These are phyloP conservation scores for Aspergillus costaricaensis DNA, from an alignment of 2,329 filamentous ascomycete species.

Conservation along the genomic window DNA sequence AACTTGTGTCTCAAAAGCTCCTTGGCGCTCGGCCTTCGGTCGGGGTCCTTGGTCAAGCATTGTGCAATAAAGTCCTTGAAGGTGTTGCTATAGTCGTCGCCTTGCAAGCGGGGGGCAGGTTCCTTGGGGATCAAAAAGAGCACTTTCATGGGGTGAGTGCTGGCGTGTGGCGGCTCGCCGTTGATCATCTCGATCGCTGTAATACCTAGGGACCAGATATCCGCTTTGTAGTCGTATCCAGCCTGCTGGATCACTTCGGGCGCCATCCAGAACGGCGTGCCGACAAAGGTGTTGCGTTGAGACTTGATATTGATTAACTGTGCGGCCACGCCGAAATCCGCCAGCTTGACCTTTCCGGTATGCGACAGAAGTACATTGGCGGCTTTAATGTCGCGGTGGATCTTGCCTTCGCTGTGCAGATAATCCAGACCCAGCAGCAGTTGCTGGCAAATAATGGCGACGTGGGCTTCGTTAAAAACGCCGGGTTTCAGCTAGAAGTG, in stretches of 20 bases:
- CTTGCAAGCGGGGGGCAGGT: conserved; percentile 78
- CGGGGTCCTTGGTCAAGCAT: conserved; percentile 90
- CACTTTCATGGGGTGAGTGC: conserved; percentile 90
- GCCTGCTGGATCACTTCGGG: conserved; percentile 91
- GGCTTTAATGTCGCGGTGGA: conserved; percentile 95
- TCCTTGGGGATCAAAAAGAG: conserved; percentile 90
- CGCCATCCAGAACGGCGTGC: conserved; percentile 97
- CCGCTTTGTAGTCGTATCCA: conserved; percentile 81
- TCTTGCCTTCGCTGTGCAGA: conserved; percentile 89
- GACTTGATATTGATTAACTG: conserved; percentile 98
- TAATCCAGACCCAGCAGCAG: conserved; percentile 89
- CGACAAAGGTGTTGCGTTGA: conserved; percentile 94
- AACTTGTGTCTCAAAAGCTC: conserved; percentile 88
- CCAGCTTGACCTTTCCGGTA: conserved; percentile 87
- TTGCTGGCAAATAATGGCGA: conserved; percentile 91
- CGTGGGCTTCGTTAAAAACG: conserved; percentile 82
- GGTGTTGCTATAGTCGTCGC: conserved; percentile 75
- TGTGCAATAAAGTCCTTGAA: conserved; percentile 93
- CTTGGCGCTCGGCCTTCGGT: conserved; percentile 78
- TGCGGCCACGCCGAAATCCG: conserved; percentile 95
- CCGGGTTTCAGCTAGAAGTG: conserved; percentile 78
- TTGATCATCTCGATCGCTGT: conserved; percentile 87
- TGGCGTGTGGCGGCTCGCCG: conserved; percentile 83
- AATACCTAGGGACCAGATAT: conserved; percentile 91
- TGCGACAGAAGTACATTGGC: conserved; percentile 94